Evolutionary conservation across 192 early-diverging fungal species (phyloP).

Genomic region (Coemansia sp.): DNA sequence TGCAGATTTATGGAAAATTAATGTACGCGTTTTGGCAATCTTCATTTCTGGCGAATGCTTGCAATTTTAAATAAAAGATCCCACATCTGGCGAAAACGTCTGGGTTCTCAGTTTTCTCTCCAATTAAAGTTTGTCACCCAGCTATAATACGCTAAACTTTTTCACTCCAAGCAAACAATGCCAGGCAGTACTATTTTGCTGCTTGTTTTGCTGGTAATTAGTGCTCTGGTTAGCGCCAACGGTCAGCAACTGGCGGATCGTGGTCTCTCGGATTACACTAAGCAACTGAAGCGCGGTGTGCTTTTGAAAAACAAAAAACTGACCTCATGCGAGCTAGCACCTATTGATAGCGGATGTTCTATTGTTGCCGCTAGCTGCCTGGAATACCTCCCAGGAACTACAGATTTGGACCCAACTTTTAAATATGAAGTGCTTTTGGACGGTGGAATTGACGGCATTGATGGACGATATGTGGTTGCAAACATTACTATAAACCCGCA

Average conservation of each 20-base stretch:
- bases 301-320: conserved; percentile 9
- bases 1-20: too few species aligned
- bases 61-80: too few species aligned
- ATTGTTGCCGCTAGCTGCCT: conserved; percentile 18
- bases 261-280: not conserved
- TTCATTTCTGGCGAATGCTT: too few species aligned
- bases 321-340: conserved; percentile 14
- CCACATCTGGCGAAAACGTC: too few species aligned
- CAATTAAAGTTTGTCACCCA: too few species aligned
- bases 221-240: not conserved
- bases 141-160: too few species aligned
- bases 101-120: too few species aligned
- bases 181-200: not conserved
- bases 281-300: conserved; percentile 8
- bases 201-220: not conserved
- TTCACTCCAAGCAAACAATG: too few species aligned
- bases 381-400: not conserved
- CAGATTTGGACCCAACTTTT: not conserved
- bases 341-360: conserved; percentile 2
- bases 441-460: not conserved
- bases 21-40: too few species aligned
- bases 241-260: not conserved
- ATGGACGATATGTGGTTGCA: not conserved
- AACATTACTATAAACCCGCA: conserved; percentile 6
- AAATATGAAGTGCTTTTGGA: conserved; percentile 7